phyloP scores from a whole-genome alignment of 768 basidiomycete species.

The Hygrophorus russula region DNA sequence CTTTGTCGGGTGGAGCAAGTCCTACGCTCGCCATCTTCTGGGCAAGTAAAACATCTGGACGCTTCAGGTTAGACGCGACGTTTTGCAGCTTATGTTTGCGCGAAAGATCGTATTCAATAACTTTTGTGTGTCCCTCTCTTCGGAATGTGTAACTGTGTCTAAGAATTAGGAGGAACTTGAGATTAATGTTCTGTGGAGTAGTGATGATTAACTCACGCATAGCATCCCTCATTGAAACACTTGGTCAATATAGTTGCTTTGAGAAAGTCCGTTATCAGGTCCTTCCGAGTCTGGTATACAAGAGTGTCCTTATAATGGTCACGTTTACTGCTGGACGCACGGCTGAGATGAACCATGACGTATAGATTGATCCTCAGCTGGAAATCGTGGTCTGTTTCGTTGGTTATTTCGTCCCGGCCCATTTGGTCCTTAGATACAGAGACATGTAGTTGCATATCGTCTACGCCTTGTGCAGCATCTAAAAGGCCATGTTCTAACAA shows the following conservation, averaged over 20 bases:
- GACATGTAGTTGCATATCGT: slow-evolving; percentile 45
- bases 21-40: slow-evolving; percentile 18
- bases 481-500: slow-evolving; percentile 85
- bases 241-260: slow-evolving; percentile 55
- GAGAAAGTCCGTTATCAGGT: slow-evolving; percentile 72
- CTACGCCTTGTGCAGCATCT: slow-evolving; percentile 67
- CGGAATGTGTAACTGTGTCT: slow-evolving; percentile 81
- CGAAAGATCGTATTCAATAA: slow-evolving; percentile 88
- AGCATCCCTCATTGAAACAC: slow-evolving; percentile 70
- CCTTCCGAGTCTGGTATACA: slow-evolving; percentile 81
- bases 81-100: slow-evolving; percentile 58
- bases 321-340: slow-evolving; percentile 44
- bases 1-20: slow-evolving; percentile 14
- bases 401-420: slow-evolving; percentile 30
- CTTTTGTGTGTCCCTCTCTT: slow-evolving; percentile 88
- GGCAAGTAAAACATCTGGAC: slow-evolving; percentile 70
- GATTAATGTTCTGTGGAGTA: slow-evolving; percentile 2
- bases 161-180: slow-evolving; percentile 2
- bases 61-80: slow-evolving; percentile 31
- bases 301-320: slow-evolving; percentile 84
- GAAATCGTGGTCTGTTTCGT: slow-evolving; percentile 54
- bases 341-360: slow-evolving; percentile 43
- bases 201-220: slow-evolving; percentile 47
- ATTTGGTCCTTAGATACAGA: slow-evolving; percentile 15
- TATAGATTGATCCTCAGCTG: slow-evolving; percentile 53